Percentiles rank a stretch among this genome's conserved stretches.
Conservation (phyloP, 805 yeast species). For the Pichia nakasei region DNA sequence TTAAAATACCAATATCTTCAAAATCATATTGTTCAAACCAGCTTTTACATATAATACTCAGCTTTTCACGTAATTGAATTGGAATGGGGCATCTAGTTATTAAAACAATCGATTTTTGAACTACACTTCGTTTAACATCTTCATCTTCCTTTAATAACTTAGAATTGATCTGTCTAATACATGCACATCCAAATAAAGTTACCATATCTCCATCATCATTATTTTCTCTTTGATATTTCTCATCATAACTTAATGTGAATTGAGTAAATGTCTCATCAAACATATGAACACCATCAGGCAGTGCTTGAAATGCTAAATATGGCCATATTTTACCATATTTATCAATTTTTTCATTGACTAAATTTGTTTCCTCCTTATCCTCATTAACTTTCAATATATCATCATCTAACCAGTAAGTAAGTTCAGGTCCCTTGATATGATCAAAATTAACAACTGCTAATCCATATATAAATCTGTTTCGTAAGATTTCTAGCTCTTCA, state of each 20-base stretch:
- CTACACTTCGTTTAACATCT: constrained; percentile 51
- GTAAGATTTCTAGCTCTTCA: background rate
- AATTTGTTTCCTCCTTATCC: constrained; percentile 1
- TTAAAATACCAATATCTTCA: constrained; percentile 57
- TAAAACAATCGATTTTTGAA: constrained; percentile 86
- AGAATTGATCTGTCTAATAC: constrained; percentile 74
- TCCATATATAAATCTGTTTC: constrained; percentile 50
- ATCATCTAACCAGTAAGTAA: constrained; percentile 75
- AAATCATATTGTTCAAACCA: constrained; percentile 79
- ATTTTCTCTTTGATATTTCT: constrained; percentile 25
- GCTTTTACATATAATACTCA: constrained; percentile 80
- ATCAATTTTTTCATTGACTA: constrained; percentile 23
- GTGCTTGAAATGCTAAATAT: constrained; percentile 83
- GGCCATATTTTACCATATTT: constrained; percentile 55
- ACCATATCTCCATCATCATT: constrained; percentile 25
- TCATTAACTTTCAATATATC: constrained; percentile 3
- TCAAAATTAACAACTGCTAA: constrained; percentile 89
- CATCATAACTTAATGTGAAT: constrained; percentile 74
- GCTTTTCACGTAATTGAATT: constrained; percentile 79
- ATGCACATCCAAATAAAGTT: constrained; percentile 91
- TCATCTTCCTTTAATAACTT: constrained; percentile 41
- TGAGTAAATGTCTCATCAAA: constrained; percentile 90
- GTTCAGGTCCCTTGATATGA: constrained; percentile 87
- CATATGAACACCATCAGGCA: constrained; percentile 93
- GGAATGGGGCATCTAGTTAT: constrained; percentile 77